A percentile compares a stretch with the other conserved stretches of the same genome.
Conservation (phyloP, 306 rosid species). For the Fragaria vesca region DNA sequence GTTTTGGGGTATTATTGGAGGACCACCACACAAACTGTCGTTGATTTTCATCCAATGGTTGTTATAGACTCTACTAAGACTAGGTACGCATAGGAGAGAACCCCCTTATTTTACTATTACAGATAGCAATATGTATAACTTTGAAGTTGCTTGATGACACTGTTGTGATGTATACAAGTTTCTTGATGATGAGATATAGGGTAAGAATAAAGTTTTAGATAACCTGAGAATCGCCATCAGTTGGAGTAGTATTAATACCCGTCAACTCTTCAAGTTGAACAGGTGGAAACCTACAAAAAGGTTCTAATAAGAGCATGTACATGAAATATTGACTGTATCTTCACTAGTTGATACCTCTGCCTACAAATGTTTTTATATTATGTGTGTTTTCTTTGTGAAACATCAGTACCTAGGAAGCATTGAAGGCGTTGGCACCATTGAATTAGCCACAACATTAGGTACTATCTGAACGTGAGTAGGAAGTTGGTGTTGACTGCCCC, state of each 20-base stretch:
- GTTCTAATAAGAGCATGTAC: neutral
- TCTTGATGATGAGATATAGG: conserved; percentile 6
- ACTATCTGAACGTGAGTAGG: neutral
- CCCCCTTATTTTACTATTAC: neutral
- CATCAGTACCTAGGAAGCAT: conserved; percentile 22
- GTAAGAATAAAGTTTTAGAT: neutral
- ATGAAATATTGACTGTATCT: neutral
- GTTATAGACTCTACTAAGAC: neutral
- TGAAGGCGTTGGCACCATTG: conserved; percentile 6
- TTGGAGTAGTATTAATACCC: neutral
- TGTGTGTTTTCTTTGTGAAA: neutral
- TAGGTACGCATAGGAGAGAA: neutral
- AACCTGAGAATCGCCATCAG: conserved; percentile 1
- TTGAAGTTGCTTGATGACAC: neutral
- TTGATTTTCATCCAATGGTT: neutral
- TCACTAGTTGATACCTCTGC: neutral
- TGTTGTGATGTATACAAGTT: neutral
- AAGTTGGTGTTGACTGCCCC: neutral
- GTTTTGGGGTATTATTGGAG: neutral
- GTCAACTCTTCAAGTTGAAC: conserved; percentile 12
- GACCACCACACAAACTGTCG: neutral
- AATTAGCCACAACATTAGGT: neutral
- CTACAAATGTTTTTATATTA: neutral
- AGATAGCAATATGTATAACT: neutral
- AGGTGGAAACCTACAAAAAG: neutral